Conservation (phyloP, 106 monocot species). For the Iris macrosiphon region DNA sequence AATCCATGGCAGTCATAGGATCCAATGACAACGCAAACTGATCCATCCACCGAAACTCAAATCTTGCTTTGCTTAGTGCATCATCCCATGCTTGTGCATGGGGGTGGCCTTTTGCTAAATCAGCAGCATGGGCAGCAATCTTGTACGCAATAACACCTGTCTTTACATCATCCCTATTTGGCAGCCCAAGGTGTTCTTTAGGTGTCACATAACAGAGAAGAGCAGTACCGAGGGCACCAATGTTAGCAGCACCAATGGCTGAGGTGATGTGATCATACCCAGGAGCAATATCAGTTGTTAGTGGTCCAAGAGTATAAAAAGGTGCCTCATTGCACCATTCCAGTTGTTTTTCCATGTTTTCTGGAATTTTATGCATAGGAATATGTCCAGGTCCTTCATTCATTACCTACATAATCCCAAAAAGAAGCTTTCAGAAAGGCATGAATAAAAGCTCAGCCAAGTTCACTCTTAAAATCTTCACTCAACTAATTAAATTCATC, state of each 20-base stretch:
- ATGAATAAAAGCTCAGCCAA: background rate
- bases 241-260: conserved; percentile 95
- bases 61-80: conserved; percentile 91
- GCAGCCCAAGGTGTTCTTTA: conserved; percentile 95
- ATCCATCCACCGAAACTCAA: conserved; percentile 99
- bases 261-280: conserved; percentile 99
- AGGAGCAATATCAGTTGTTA: conserved; percentile 97
- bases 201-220: conserved; percentile 99
- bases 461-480: background rate
- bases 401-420: conserved; percentile 61
- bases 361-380: conserved; percentile 97
- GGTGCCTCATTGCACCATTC: conserved; percentile 98
- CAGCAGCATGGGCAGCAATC: conserved; percentile 96
- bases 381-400: conserved; percentile 98
- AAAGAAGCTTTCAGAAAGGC: background rate
- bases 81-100: conserved; percentile 95
- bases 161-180: conserved; percentile 96
- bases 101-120: conserved; percentile 80
- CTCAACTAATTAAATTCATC: background rate
- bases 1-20: conserved; percentile 93
- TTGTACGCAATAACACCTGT: conserved; percentile 92
- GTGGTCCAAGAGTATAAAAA: conserved; percentile 91
- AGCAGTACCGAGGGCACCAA: conserved; percentile 90
- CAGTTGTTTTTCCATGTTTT: conserved; percentile 91
- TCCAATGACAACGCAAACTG: conserved; percentile 93